Evolutionary conservation across 352 stramenopile genomes (phyloP).

Genomic region (Phytophthora meadii): DNA sequence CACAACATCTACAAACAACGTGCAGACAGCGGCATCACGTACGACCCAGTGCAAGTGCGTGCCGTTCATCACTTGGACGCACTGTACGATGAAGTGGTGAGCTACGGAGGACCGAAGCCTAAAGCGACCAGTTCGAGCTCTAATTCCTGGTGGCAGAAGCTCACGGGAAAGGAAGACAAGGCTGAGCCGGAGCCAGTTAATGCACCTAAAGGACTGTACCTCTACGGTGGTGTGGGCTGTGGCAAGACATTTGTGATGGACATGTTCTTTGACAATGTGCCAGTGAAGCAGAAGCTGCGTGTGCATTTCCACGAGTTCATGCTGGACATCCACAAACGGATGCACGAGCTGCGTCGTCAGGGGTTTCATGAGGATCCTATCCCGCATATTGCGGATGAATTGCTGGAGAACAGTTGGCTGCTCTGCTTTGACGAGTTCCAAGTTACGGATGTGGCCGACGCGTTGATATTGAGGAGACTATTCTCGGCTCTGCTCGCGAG

Average conservation of each 20-base stretch:
- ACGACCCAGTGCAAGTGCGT: conserved; percentile 73
- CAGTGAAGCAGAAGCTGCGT: conserved; percentile 79
- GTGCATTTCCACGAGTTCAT: conserved; percentile 99
- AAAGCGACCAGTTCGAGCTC: conserved; percentile 3
- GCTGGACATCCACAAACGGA: conserved; percentile 95
- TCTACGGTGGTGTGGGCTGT: conserved; percentile 96
- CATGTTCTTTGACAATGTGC: conserved; percentile 93
- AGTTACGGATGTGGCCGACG: conserved; percentile 97
- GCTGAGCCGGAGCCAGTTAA: conserved; percentile 4
- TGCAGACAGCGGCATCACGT: conserved; percentile 66
- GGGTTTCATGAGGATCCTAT: conserved; percentile 83
- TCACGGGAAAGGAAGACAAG: conserved; percentile 41
- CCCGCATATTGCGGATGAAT: conserved; percentile 84
- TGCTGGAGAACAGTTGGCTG: conserved; percentile 89
- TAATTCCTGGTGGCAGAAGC: conserved; percentile 64
- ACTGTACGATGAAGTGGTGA: conserved; percentile 60
- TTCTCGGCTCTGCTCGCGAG: conserved; percentile 92
- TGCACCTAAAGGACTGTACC: conserved; percentile 94
- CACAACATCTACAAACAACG: conserved; percentile 68
- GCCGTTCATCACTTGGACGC: conserved; percentile 70
- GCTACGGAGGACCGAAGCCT: conserved; percentile 55
- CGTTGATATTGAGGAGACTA: conserved; percentile 94
- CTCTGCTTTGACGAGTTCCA: conserved; percentile 99
- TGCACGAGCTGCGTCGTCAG: conserved; percentile 94
- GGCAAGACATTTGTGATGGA: conserved; percentile 98